phyloP scores from a whole-genome alignment of 2,329 filamentous ascomycete genomes.

The Aspergillus brasiliensis region DNA sequence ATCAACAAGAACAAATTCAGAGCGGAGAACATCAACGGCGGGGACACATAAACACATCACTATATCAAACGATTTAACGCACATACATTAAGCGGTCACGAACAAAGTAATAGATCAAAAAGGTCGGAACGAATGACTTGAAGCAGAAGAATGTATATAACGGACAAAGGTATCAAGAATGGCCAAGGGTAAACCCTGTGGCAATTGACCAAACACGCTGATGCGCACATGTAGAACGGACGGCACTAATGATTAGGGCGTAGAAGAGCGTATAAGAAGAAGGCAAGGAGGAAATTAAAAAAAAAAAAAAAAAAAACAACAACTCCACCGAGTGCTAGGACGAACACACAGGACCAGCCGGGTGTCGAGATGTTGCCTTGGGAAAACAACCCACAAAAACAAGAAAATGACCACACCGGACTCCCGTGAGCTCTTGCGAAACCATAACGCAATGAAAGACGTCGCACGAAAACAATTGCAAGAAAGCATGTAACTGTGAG shows the following conservation, averaged over 20 bases:
- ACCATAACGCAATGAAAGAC: slow-evolving; percentile 36
- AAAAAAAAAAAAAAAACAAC: slow-evolving; percentile 28
- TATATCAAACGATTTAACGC: slow-evolving; percentile 32
- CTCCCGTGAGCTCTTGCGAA: slow-evolving; percentile 46
- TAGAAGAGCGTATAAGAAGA: slow-evolving; percentile 9
- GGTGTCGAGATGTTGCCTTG: slow-evolving; percentile 44
- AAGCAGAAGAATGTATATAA: slow-evolving; percentile 25
- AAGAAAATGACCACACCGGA: slow-evolving; percentile 48
- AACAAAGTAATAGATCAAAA: slow-evolving; percentile 17
- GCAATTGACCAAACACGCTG: slow-evolving; percentile 31
- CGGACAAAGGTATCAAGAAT: slow-evolving; percentile 37
- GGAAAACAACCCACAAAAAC: slow-evolving; percentile 39
- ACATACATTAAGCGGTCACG: slow-evolving; percentile 15
- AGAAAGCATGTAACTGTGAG: slow-evolving; percentile 27
- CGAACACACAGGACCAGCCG: slow-evolving; percentile 52
- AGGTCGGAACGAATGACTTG: slow-evolving; percentile 18
- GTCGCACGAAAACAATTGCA: slow-evolving; percentile 25
- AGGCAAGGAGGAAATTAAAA: too few species aligned
- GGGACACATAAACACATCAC: slow-evolving; percentile 31
- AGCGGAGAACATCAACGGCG: slow-evolving; percentile 23
- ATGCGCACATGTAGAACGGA: slow-evolving; percentile 34
- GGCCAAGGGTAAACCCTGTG: slow-evolving; percentile 14
- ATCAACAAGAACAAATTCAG: slow-evolving; percentile 10
- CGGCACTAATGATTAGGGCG: slow-evolving; percentile 31
- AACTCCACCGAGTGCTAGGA: slow-evolving; percentile 44